Conservation (phyloP, 2,329 filamentous ascomycete species). For the Aspergillus tubingensis region DNA sequence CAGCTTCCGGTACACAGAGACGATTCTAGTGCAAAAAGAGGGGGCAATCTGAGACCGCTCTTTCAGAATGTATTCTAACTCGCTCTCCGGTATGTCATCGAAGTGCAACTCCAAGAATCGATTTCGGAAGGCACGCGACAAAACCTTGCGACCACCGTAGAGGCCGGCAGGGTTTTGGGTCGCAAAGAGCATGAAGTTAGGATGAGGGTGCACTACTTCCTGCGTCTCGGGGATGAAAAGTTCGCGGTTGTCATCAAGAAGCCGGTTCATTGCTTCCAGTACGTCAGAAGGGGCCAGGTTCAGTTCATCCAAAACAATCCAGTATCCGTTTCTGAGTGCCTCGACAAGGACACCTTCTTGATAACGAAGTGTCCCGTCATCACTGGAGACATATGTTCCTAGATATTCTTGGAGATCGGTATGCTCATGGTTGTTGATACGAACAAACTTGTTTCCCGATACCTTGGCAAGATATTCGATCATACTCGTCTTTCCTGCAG, state of each 20-base stretch:
- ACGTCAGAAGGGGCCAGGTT: conserved; percentile 97
- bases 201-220: conserved; percentile 85
- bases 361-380: conserved; percentile 82
- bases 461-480: conserved; percentile 97
- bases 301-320: conserved; percentile 97
- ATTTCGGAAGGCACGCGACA: conserved; percentile 94
- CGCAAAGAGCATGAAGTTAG: conserved; percentile 96
- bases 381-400: conserved; percentile 85
- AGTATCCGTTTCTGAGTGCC: conserved; percentile 88
- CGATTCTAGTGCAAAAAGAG: conserved; percentile 87
- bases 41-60: conserved; percentile 85
- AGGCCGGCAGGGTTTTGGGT: conserved; percentile 96
- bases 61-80: conserved; percentile 88
- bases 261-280: conserved; percentile 88
- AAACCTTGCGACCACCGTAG: conserved; percentile 89
- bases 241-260: conserved; percentile 95
- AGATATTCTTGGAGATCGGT: conserved; percentile 98
- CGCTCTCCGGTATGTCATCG: conserved; percentile 94
- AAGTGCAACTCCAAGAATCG: conserved; percentile 96
- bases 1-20: conserved; percentile 89
- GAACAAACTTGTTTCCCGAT: conserved; percentile 93
- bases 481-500: conserved; percentile 98
- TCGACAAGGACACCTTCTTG: conserved; percentile 93
- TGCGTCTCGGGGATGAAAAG: conserved; percentile 95
- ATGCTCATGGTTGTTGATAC: conserved; percentile 99